Base-by-base conservation (phyloP, 75 land plant genomes). In the Isoetes taiwanensis region DNA sequence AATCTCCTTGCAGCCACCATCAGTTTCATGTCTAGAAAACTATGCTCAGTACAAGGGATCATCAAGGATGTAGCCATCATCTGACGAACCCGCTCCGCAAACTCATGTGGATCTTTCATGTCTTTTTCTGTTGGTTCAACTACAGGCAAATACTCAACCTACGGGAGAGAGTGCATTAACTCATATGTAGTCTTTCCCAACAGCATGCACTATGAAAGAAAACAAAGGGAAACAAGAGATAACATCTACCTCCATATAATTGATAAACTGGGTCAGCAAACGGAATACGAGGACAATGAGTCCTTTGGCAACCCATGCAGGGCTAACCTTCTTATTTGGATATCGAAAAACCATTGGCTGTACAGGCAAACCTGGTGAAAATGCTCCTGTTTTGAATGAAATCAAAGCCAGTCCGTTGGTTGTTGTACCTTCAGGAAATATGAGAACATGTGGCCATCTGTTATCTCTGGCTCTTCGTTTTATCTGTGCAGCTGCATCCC, bases 351-450 rank as follows among this genome's bases (percentile, higher is more conserved):
- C 33, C 72, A 70, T 63, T 8, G 72, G 72, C 55, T 70, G 72
- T 26, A 70, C 60, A 10, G 72, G 72, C 14, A 70, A 40, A 35
- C 72, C 72, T 28, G 64, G 72, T 8, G 72, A 37, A 37, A 70
- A 70, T 11, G 72, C 72, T 0, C 72, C 72, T 14, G 72, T 70
- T 33, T 70, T 70, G 55, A 70, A 70, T 14, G 60, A 56, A n/a
- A 70, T 57, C 54, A 70, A 33, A 5, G 63, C 72, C 23, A 37
- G 54, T 17, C 66, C 72, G 38, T 63, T 70, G 14, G 72, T 70
- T 0, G 72, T 70, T 4, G 72, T 70, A 3, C 72, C 72, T 40
- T 70, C 72, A 0, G 72, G 66, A 57, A 70, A 70, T 32, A 70
- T 41, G 34, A 56, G 56, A 4, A 70, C 41, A 28, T 70, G 72